Evolutionary conservation across 78 protist genomes (phyloP).

Genomic region (Dictyostelium firmibasis): DNA sequence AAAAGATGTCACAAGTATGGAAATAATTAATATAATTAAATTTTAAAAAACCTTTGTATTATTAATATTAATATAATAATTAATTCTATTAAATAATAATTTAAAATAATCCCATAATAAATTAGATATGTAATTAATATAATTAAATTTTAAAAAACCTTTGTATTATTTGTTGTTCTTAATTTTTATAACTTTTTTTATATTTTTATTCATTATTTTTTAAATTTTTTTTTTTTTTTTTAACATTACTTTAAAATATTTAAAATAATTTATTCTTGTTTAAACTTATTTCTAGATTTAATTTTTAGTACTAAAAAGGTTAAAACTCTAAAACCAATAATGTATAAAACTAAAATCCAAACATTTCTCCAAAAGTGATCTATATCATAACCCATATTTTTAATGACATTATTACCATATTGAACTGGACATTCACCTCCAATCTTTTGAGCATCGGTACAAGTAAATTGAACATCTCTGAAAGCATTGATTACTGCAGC

Average conservation of each 20-base stretch:
- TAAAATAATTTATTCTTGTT: background rate
- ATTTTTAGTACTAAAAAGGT: slow-evolving; percentile 36
- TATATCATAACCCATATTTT: slow-evolving; percentile 3
- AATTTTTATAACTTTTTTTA: background rate
- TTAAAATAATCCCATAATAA: too few relatives aligned
- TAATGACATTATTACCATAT: slow-evolving; percentile 50
- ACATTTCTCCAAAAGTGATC: slow-evolving; percentile 59
- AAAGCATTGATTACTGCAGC: slow-evolving; percentile 51
- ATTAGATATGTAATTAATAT: too few relatives aligned
- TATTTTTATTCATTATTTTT: background rate
- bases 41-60: too few relatives aligned
- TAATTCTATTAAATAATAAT: background rate
- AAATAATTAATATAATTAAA: too few relatives aligned
- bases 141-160: too few relatives aligned
- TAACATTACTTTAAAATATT: background rate
- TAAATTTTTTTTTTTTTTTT: background rate
- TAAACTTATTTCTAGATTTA: slow-evolving; percentile 31
- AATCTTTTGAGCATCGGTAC: slow-evolving; percentile 32
- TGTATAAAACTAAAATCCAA: slow-evolving; percentile 16
- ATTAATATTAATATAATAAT: background rate
- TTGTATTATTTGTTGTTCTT: background rate
- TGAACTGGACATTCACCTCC: slow-evolving; percentile 55
- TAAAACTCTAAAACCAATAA: slow-evolving; percentile 26
- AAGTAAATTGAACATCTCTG: slow-evolving; percentile 18
- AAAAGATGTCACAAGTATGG: too few relatives aligned